A percentile compares a stretch with the other conserved stretches of the same genome.
Conservation (phyloP, 495 filamentous ascomycete species). For the Parathielavia hyrcaniae region DNA sequence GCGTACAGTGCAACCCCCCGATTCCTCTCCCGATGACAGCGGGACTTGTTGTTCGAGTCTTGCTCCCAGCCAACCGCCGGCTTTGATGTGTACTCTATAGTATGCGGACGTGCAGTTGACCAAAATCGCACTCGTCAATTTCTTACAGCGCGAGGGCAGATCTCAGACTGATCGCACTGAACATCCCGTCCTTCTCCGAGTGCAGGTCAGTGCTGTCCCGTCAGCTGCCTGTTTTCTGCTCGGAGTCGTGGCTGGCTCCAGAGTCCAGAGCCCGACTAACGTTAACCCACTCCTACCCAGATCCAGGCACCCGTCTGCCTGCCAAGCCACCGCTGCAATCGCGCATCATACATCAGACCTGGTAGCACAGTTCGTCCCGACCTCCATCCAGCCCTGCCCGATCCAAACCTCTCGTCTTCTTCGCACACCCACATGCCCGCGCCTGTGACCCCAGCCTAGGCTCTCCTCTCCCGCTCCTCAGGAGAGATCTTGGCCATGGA, state of each 20-base stretch:
- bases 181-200: background rate
- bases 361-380: constrained; percentile 2
- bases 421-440: background rate
- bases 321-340: background rate
- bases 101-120: constrained; percentile 1
- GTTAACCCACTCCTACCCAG: background rate
- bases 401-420: background rate
- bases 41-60: background rate
- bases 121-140: background rate
- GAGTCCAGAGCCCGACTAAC: too few relatives aligned
- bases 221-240: background rate
- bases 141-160: background rate
- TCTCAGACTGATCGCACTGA: background rate
- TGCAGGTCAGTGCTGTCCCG: background rate
- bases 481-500: constrained; percentile 3
- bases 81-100: background rate
- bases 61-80: background rate
- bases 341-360: background rate
- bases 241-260: too few relatives aligned
- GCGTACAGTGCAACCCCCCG: background rate
- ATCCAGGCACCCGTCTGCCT: background rate
- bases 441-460: background rate
- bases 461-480: background rate
- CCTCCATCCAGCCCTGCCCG: background rate
- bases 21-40: background rate